phyloP scores from a whole-genome alignment of 345 rosid species.

The Dipteronia dyeriana region DNA sequence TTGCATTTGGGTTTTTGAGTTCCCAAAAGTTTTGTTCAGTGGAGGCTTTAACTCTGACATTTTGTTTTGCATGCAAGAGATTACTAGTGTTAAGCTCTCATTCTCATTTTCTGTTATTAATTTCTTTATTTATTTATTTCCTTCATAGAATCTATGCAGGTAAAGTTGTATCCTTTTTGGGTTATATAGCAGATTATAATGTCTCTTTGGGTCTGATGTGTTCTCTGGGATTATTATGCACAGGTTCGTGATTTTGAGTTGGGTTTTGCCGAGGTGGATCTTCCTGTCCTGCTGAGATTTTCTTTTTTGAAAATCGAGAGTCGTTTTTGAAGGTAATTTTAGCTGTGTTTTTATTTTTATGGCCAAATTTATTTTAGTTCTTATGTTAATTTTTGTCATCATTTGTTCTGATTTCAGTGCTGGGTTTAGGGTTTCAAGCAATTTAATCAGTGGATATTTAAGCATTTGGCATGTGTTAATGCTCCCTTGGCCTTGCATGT shows the following conservation, averaged over 20 bases:
- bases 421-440: slow-evolving; percentile 3
- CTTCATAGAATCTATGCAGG: neutral
- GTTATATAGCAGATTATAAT: neutral
- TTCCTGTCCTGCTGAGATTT: neutral
- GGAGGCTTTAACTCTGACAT: neutral
- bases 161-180: slow-evolving; percentile 2
- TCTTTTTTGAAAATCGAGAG: neutral
- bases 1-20: slow-evolving; percentile 15
- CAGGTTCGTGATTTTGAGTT: slow-evolving; percentile 10
- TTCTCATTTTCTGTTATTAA: neutral
- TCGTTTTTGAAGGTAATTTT: neutral
- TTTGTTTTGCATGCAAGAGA: slow-evolving; percentile 21
- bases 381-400: neutral
- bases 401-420: neutral
- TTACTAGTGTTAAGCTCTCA: neutral
- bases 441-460: neutral
- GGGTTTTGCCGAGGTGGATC: neutral
- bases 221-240: neutral
- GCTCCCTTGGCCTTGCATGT: slow-evolving; percentile 2
- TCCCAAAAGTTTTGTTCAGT: slow-evolving; percentile 2
- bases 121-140: neutral
- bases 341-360: neutral
- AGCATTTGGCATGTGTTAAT: neutral
- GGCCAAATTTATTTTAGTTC: neutral
- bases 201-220: neutral